Evolutionary conservation across 1,284 basidiomycete species (phyloP).

Genomic region (Blastosporella zonata): DNA sequence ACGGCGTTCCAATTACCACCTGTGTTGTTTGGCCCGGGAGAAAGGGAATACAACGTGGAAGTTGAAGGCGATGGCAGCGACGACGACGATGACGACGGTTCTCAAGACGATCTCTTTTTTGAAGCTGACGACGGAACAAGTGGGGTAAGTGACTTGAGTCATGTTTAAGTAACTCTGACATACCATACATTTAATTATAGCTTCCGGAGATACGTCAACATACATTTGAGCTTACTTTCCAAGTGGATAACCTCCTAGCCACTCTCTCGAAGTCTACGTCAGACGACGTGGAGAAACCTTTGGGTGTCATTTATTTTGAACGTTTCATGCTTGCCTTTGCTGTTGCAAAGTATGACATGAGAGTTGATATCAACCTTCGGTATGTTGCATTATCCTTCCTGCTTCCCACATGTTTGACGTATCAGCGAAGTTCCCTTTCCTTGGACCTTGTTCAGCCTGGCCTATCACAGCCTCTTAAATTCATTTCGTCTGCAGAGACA

Average conservation of each 20-base stretch:
- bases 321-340: conserved; percentile 77
- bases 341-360: conserved; percentile 84
- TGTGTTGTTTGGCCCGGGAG: conserved; percentile 49
- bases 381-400: conserved; percentile 29
- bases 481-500: conserved; percentile 72
- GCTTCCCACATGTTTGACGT: conserved; percentile 3
- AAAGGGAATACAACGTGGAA: conserved; percentile 69
- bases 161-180: not conserved
- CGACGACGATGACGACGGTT: conserved; percentile 32
- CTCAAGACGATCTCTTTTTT: conserved; percentile 49
- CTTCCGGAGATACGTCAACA: conserved; percentile 70
- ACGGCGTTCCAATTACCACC: conserved; percentile 50
- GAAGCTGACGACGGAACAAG: conserved; percentile 69
- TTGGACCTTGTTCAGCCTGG: conserved; percentile 71
- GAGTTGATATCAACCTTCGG: conserved; percentile 83
- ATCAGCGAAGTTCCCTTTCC: conserved; percentile 52
- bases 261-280: conserved; percentile 72
- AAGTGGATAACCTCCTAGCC: conserved; percentile 85
- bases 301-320: conserved; percentile 83
- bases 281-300: conserved; percentile 61
- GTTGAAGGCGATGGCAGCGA: conserved; percentile 55
- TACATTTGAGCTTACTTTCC: conserved; percentile 86
- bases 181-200: conserved; percentile 18
- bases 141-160: conserved; percentile 43
- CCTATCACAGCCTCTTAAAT: conserved; percentile 50